Conservation (phyloP, 306 rosid species). For the Inga laurina region DNA sequence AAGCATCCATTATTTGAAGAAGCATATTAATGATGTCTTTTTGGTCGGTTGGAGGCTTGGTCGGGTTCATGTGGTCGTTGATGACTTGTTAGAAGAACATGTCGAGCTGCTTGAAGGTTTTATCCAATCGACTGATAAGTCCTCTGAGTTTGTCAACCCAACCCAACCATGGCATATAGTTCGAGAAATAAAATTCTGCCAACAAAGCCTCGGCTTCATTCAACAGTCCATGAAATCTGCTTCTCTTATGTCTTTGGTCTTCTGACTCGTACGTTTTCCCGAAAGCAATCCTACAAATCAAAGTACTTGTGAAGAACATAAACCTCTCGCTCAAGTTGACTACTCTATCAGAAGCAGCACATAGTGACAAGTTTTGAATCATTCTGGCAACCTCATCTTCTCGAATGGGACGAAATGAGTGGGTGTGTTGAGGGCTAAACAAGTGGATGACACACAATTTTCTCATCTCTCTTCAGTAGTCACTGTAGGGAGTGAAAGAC, state of each 20-base stretch:
- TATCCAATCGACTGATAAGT: slow-evolving; percentile 23
- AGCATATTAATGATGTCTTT: slow-evolving; percentile 35
- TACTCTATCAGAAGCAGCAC: background rate
- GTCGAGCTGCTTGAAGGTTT: slow-evolving; percentile 40
- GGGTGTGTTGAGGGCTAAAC: slow-evolving; percentile 34
- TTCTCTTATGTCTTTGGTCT: background rate
- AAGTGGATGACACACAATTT: slow-evolving; percentile 46
- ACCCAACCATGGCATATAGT: slow-evolving; percentile 39
- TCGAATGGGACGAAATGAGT: slow-evolving; percentile 29
- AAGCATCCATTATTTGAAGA: slow-evolving; percentile 15
- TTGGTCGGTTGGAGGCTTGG: background rate
- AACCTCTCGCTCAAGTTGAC: slow-evolving; percentile 30
- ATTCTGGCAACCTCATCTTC: background rate
- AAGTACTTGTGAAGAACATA: slow-evolving; percentile 27
- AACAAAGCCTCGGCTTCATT: slow-evolving; percentile 38
- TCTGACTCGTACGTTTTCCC: slow-evolving; percentile 24
- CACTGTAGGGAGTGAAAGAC: slow-evolving; percentile 44
- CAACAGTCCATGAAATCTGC: slow-evolving; percentile 40
- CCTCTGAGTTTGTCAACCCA: slow-evolving; percentile 56
- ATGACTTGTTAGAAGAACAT: slow-evolving; percentile 45
- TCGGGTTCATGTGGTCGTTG: slow-evolving; percentile 30
- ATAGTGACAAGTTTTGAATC: background rate
- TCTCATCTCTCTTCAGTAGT: slow-evolving; percentile 52
- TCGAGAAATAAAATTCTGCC: slow-evolving; percentile 20
- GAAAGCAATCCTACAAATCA: slow-evolving; percentile 49